These are phyloP conservation scores for Samsoniella hepiali DNA, from an alignment of 2,329 filamentous ascomycete species.

Conservation along the genomic window DNA sequence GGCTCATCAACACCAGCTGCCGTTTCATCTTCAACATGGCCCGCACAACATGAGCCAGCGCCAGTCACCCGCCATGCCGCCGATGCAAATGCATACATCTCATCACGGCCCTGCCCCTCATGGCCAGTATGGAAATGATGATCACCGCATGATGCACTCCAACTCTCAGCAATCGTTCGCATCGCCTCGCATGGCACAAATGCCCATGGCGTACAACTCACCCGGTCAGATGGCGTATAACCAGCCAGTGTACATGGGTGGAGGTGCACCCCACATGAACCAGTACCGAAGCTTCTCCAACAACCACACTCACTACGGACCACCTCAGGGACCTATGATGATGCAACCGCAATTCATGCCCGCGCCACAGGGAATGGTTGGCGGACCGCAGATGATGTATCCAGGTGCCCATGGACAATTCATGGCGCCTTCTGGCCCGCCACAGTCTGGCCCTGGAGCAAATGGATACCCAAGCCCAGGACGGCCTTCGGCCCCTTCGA, in stretches of 20 bases:
- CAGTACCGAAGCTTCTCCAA: constrained; percentile 70
- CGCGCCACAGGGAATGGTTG: constrained; percentile 66
- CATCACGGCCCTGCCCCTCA: constrained; percentile 66
- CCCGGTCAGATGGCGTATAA: constrained; percentile 68
- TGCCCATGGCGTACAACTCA: constrained; percentile 67
- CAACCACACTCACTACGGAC: constrained; percentile 63
- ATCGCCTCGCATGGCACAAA: constrained; percentile 73
- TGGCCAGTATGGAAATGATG: constrained; percentile 69
- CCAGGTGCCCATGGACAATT: constrained; percentile 61
- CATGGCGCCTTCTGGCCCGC: constrained; percentile 58
- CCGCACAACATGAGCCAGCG: constrained; percentile 64
- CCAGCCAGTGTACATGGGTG: constrained; percentile 69
- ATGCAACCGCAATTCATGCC: constrained; percentile 73
- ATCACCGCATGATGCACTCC: constrained; percentile 84
- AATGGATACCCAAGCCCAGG: constrained; percentile 88
- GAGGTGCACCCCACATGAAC: constrained; percentile 66
- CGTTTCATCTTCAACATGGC: constrained; percentile 75
- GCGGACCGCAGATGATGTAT: constrained; percentile 80
- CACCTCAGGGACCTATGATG: constrained; percentile 77
- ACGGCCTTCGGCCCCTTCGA: constrained; percentile 76
- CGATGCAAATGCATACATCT: constrained; percentile 72
- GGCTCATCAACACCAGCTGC: constrained; percentile 79
- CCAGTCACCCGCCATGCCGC: constrained; percentile 71
- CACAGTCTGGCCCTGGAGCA: constrained; percentile 59
- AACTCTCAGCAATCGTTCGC: constrained; percentile 81